A percentile compares a stretch with the other conserved stretches of the same genome.
Conservation (phyloP, 352 stramenopile genomes). For the Pythium phragmiticola region DNA sequence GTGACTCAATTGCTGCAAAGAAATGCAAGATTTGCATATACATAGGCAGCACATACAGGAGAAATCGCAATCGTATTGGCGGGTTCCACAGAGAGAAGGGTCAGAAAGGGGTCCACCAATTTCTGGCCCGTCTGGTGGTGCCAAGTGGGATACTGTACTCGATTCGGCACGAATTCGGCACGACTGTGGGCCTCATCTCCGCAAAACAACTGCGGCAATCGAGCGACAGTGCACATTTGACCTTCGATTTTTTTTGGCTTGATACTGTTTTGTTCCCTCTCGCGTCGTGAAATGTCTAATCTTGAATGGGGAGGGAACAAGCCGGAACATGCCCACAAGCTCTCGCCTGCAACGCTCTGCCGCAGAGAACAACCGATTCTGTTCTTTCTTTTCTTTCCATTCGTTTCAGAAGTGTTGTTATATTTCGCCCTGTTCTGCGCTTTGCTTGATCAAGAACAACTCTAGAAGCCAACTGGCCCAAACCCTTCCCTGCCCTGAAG, state of each 20-base stretch:
- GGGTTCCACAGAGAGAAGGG: slow-evolving; percentile 13
- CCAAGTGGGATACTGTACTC: background rate
- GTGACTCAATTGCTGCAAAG: slow-evolving; percentile 6
- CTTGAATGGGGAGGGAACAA: no score
- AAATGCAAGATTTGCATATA: background rate
- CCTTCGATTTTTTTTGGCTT: slow-evolving; percentile 22
- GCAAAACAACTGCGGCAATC: background rate
- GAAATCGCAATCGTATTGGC: slow-evolving; percentile 1
- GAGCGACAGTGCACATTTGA: slow-evolving; percentile 11
- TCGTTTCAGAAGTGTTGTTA: slow-evolving; percentile 19
- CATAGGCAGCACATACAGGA: background rate
- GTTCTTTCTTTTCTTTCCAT: slow-evolving; percentile 26
- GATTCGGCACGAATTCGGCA: no score
- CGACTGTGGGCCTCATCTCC: slow-evolving; percentile 1
- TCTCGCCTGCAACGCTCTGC: no score
- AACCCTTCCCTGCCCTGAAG: slow-evolving; percentile 13
- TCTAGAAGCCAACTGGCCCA: background rate
- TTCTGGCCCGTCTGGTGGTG: slow-evolving; percentile 4
- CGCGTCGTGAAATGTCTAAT: background rate
- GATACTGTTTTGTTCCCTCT: slow-evolving; percentile 7
- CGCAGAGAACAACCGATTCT: no score
- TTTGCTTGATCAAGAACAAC: background rate
- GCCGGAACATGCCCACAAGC: no score
- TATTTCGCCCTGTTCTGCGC: slow-evolving; percentile 6
- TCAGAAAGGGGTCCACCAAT: background rate